Conservation (phyloP, 495 filamentous ascomycete species). For the Penicillium arizonense region DNA sequence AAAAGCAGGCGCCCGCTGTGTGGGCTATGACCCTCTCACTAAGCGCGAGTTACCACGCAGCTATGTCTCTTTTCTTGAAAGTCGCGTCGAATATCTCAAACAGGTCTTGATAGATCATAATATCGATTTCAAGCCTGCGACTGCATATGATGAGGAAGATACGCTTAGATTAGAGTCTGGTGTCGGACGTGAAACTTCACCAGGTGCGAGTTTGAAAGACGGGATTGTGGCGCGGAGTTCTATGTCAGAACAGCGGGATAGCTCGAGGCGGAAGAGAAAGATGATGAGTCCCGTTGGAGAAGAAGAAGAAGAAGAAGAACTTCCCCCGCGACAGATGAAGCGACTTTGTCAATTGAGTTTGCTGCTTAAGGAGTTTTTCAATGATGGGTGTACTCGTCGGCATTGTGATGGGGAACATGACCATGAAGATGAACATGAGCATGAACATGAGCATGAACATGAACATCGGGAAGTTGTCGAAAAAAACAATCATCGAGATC, state of each 20-base stretch:
- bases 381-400: background rate
- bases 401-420: background rate
- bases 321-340: conserved; percentile 2
- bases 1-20: conserved; percentile 81
- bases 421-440: background rate
- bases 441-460: too few species aligned
- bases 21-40: conserved; percentile 92
- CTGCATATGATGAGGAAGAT: conserved; percentile 65
- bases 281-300: background rate
- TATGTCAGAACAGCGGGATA: too few species aligned
- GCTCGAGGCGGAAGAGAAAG: background rate
- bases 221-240: background rate
- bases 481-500: background rate
- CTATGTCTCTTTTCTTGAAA: conserved; percentile 92
- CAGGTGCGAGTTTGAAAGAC: background rate
- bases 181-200: conserved; percentile 1
- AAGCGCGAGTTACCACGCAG: conserved; percentile 89
- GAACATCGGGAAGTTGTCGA: too few species aligned
- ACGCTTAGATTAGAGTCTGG: conserved; percentile 27
- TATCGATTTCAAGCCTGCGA: conserved; percentile 66
- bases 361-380: conserved; percentile 1
- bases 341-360: conserved; percentile 3
- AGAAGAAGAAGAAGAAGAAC: background rate
- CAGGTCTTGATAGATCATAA: conserved; percentile 61
- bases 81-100: conserved; percentile 76